Percentiles rank a stretch among this genome's conserved stretches.
Evolutionary conservation across 768 basidiomycete genomes (phyloP).

Genomic region (Rhodotorula diobovata): DNA sequence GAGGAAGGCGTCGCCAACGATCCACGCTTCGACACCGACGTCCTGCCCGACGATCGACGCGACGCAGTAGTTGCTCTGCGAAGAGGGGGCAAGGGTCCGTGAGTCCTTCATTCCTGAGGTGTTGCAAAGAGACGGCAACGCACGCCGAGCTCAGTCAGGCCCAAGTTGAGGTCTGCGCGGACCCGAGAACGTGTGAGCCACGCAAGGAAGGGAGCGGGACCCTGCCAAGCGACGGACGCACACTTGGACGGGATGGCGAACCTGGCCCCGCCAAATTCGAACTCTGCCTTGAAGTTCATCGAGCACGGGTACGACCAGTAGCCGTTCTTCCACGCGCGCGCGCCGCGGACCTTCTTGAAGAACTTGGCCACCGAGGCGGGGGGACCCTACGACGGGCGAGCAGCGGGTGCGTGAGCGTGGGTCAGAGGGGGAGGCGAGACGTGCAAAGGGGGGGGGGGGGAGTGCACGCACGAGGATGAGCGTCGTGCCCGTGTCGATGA

Average conservation of each 20-base stretch:
- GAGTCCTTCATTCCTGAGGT: background rate
- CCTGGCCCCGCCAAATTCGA: slow-evolving; percentile 8
- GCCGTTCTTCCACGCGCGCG: slow-evolving; percentile 27
- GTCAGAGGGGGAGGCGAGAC: background rate
- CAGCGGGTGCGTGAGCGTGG: no score
- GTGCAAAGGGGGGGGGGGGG: background rate
- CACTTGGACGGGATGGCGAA: slow-evolving; percentile 6
- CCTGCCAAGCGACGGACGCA: slow-evolving; percentile 45
- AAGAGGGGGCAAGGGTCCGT: background rate
- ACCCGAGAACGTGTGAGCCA: background rate
- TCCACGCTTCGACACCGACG: slow-evolving; percentile 35
- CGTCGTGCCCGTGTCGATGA: slow-evolving; percentile 41
- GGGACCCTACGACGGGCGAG: slow-evolving; percentile 4
- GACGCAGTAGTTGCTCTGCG: slow-evolving; percentile 25
- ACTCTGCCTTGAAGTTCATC: background rate
- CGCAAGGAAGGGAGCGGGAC: no score
- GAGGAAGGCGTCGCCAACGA: slow-evolving; percentile 39
- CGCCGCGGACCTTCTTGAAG: slow-evolving; percentile 51
- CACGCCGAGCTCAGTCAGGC: slow-evolving; percentile 35
- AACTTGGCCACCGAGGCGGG: slow-evolving; percentile 45
- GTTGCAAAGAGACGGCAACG: background rate
- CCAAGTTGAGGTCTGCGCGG: slow-evolving; percentile 51
- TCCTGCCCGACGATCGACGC: slow-evolving; percentile 35
- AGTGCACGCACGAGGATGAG: slow-evolving; percentile 29
- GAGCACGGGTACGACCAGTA: slow-evolving; percentile 46